Percentiles rank a stretch among this genome's conserved stretches.
These are phyloP conservation scores for Cupressus sempervirens DNA, from an alignment of 75 land plant species.

Conservation along the genomic window DNA sequence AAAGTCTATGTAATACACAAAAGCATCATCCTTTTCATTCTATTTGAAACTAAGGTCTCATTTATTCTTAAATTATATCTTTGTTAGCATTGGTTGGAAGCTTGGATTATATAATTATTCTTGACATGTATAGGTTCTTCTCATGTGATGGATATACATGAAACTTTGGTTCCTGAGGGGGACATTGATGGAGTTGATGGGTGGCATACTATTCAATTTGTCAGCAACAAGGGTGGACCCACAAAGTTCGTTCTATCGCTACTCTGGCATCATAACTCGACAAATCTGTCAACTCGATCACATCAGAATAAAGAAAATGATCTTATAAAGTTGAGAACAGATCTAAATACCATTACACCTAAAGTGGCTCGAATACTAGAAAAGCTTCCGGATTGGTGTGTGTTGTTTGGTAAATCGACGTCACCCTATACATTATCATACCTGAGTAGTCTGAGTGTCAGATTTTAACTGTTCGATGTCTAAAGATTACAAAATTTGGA, in stretches of 20 bases:
- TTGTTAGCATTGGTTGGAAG: not conserved
- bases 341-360: conserved; percentile 58
- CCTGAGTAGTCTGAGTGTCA: conserved; percentile 44
- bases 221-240: conserved; percentile 60
- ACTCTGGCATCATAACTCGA: conserved; percentile 45
- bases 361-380: conserved; percentile 35
- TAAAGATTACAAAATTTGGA: not conserved
- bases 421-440: conserved; percentile 69
- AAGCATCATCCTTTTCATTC: not conserved
- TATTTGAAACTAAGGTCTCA: not conserved
- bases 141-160: conserved; percentile 34
- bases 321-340: conserved; percentile 76
- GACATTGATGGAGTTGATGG: conserved; percentile 58
- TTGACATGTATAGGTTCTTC: not conserved
- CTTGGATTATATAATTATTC: not conserved
- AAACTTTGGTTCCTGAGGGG: conserved; percentile 47
- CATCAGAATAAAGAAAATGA: conserved; percentile 1
- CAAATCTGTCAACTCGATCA: not conserved
- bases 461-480: conserved; percentile 17
- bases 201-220: conserved; percentile 81
- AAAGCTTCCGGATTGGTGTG: conserved; percentile 86
- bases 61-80: not conserved
- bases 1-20: not conserved
- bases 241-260: conserved; percentile 56
- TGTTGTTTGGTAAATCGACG: conserved; percentile 85